These are phyloP conservation scores for Geosmithia putterillii DNA, from an alignment of 2,329 filamentous ascomycete species.

Conservation along the genomic window DNA sequence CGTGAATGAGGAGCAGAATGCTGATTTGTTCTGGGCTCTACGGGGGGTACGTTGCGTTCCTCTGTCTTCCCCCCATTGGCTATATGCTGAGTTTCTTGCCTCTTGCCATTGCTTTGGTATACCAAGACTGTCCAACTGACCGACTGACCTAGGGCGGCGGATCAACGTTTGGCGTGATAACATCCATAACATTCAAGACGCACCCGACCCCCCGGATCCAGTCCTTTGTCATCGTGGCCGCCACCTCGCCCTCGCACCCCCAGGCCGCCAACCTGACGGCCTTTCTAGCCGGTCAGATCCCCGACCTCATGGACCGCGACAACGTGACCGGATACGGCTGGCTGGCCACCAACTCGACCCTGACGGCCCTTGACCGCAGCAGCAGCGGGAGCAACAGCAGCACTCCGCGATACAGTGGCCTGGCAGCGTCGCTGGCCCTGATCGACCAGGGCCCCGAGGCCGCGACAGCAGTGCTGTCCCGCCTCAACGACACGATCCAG, in stretches of 20 bases:
- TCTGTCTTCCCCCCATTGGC: no score
- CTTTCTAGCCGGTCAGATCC: conserved; percentile 31
- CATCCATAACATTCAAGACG: conserved; percentile 41
- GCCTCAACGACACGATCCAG: conserved; percentile 10
- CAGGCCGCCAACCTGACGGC: conserved; percentile 33
- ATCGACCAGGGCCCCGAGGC: not conserved
- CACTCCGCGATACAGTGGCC: conserved; percentile 19
- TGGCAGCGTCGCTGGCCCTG: conserved; percentile 6
- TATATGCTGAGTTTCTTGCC: no score
- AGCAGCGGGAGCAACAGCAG: conserved; percentile 17
- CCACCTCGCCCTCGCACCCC: conserved; percentile 15
- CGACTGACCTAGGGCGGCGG: conserved; percentile 36
- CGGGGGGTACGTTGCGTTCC: conserved; percentile 30
- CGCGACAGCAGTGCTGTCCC: not conserved
- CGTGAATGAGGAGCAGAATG: conserved; percentile 37
- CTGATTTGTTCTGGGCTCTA: conserved; percentile 53
- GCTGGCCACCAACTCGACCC: conserved; percentile 20
- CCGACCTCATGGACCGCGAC: conserved; percentile 28
- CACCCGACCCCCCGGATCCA: conserved; percentile 27
- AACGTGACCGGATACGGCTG: conserved; percentile 38
- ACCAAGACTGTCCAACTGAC: conserved; percentile 4
- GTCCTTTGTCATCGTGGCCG: conserved; percentile 7
- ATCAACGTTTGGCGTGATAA: conserved; percentile 48
- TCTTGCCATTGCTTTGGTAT: conserved; percentile 9
- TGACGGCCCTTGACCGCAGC: conserved; percentile 11